phyloP scores from a whole-genome alignment of 140 eudicot genomes.

The Ambrosia hybrid region DNA sequence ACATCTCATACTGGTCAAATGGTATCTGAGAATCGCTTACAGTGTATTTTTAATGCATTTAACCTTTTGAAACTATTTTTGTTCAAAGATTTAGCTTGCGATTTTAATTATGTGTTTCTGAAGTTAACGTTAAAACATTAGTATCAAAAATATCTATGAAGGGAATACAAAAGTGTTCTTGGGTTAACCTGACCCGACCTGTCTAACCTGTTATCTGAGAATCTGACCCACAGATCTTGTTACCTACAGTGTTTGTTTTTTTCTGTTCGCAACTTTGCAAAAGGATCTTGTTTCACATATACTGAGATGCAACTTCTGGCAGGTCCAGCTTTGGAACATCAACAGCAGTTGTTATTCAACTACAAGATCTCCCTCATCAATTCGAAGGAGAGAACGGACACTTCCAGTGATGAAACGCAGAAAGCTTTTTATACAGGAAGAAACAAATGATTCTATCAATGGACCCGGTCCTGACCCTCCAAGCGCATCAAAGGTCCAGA shows the following conservation, averaged over 20 bases:
- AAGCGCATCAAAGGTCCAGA: conserved; percentile 16
- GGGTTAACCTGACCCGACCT: not conserved
- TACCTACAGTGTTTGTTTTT: not conserved
- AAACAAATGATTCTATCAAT: conserved; percentile 6
- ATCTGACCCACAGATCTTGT: not conserved
- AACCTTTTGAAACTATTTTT: not conserved
- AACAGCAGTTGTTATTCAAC: conserved; percentile 60
- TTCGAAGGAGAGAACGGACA: conserved; percentile 56
- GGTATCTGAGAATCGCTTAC: no score
- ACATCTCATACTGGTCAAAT: not conserved
- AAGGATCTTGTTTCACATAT: not conserved
- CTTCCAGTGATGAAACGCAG: conserved; percentile 45
- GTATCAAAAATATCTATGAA: no score
- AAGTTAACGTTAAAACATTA: not conserved
- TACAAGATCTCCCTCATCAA: conserved; percentile 60
- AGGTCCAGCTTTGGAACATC: conserved; percentile 86
- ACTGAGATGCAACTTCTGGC: not conserved
- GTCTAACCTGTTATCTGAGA: not conserved
- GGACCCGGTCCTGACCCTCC: conserved; percentile 17
- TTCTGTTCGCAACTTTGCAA: no score
- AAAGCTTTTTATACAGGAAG: conserved; percentile 46
- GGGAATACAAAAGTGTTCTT: no score
- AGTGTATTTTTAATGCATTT: no score
- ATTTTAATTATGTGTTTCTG: no score
- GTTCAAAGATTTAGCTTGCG: not conserved